Conservation (phyloP, 1,284 basidiomycete genomes). For the Apiotrichum laibachii region DNA sequence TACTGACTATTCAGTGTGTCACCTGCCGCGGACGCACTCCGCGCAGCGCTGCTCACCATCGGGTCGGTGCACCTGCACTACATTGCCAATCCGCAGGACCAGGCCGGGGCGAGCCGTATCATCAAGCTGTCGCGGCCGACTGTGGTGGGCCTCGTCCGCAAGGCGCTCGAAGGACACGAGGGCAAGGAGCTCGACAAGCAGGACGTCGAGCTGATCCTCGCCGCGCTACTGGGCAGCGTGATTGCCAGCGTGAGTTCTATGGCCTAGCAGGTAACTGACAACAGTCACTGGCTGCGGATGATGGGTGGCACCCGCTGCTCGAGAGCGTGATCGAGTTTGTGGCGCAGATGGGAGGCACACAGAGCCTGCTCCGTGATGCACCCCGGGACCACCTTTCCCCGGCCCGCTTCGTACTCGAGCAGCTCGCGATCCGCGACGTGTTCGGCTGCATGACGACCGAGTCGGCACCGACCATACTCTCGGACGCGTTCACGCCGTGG, state of each 20-base stretch:
- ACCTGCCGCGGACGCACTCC: constrained; percentile 37
- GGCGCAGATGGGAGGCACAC: constrained; percentile 37
- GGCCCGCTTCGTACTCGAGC: constrained; percentile 42
- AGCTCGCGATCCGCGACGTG: constrained; percentile 42
- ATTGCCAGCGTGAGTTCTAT: constrained; percentile 43
- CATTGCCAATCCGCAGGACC: constrained; percentile 26
- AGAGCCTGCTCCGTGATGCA: constrained; percentile 30
- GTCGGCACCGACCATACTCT: constrained; percentile 34
- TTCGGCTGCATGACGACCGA: constrained; percentile 47
- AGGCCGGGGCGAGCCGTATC: constrained; percentile 29
- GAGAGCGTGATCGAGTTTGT: constrained; percentile 33
- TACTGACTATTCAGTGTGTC: constrained; percentile 17
- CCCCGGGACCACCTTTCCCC: constrained; percentile 30
- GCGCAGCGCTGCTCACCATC: constrained; percentile 36
- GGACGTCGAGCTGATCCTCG: constrained; percentile 36
- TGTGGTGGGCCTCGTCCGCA: constrained; percentile 26
- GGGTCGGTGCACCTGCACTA: constrained; percentile 42
- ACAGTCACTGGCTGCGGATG: constrained; percentile 38
- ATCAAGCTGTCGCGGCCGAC: constrained; percentile 26
- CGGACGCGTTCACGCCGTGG: constrained; percentile 37
- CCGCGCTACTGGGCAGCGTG: constrained; percentile 35
- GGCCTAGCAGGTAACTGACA: background rate
- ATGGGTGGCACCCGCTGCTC: constrained; percentile 41
- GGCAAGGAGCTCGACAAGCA: constrained; percentile 23
- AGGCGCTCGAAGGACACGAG: constrained; percentile 22